Conservation (phyloP, 192 early-diverging fungal genomes). For the Backusella tarrabulga region DNA sequence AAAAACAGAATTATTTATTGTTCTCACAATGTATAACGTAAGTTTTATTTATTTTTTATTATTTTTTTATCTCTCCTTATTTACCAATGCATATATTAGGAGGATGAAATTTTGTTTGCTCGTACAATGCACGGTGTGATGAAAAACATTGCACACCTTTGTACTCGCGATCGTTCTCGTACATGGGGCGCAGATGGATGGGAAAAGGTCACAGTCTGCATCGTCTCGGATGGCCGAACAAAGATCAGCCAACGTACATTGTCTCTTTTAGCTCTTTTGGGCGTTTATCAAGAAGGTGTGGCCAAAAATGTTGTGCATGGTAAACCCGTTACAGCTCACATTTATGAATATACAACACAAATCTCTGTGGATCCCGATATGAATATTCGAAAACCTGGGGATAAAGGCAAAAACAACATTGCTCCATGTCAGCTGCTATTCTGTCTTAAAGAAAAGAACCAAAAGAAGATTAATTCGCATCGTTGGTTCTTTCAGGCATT, state of each 20-base stretch:
- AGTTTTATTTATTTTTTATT: conserved; percentile 11
- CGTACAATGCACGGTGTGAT: conserved; percentile 74
- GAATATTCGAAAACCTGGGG: conserved; percentile 46
- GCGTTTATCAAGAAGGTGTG: conserved; percentile 76
- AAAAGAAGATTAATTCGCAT: conserved; percentile 87
- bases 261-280: conserved; percentile 71
- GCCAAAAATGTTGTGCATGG: conserved; percentile 64
- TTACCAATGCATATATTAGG: conserved; percentile 41
- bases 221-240: conserved; percentile 78
- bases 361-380: conserved; percentile 72
- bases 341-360: conserved; percentile 78
- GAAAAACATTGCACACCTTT: conserved; percentile 78
- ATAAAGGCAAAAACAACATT: conserved; percentile 51
- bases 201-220: conserved; percentile 78
- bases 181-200: conserved; percentile 63
- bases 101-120: conserved; percentile 72
- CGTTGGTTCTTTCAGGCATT: conserved; percentile 72
- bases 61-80: conserved; percentile 5
- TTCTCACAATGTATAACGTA: conserved; percentile 79
- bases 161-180: conserved; percentile 50
- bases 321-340: conserved; percentile 65
- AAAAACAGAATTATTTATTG: conserved; percentile 75
- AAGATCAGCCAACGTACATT: conserved; percentile 64
- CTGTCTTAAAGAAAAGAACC: conserved; percentile 90
- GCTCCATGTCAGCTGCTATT: conserved; percentile 83